A percentile compares a stretch with the other conserved stretches of the same genome.
Evolutionary conservation across 2,329 filamentous ascomycete species (phyloP).

Genomic region (Cytospora piceae): DNA sequence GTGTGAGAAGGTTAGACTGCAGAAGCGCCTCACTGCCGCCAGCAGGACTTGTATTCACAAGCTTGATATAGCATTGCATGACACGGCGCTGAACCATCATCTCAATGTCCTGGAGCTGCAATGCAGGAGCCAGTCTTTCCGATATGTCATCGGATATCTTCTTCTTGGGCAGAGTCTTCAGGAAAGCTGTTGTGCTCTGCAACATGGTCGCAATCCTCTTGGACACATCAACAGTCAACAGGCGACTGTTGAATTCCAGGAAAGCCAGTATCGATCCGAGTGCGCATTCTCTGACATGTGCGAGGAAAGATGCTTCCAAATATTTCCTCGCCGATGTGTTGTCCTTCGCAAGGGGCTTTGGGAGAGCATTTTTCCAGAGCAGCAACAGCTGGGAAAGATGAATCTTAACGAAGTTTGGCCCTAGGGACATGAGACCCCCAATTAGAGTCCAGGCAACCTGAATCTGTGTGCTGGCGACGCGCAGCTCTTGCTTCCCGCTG

Average conservation of each 20-base stretch:
- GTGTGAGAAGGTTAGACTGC: conserved; percentile 87
- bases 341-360: conserved; percentile 91
- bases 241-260: conserved; percentile 86
- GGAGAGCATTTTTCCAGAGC: conserved; percentile 95
- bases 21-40: conserved; percentile 84
- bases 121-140: conserved; percentile 78
- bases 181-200: conserved; percentile 87
- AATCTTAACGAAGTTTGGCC: conserved; percentile 98
- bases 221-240: conserved; percentile 91
- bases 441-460: conserved; percentile 98
- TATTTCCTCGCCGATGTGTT: conserved; percentile 82
- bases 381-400: conserved; percentile 92
- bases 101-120: conserved; percentile 88
- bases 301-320: conserved; percentile 88
- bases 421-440: conserved; percentile 92
- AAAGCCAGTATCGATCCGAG: conserved; percentile 90
- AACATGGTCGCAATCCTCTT: conserved; percentile 93
- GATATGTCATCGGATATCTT: conserved; percentile 86
- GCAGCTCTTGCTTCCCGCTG: conserved; percentile 86
- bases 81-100: conserved; percentile 93
- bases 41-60: conserved; percentile 84
- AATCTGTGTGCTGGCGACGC: conserved; percentile 90
- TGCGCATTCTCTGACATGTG: conserved; percentile 93
- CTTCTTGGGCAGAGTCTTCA: conserved; percentile 81
- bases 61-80: conserved; percentile 90